Percentiles rank a stretch among this genome's conserved stretches.
Evolutionary conservation across 192 early-diverging fungal genomes (phyloP).

Genomic region (Gaertneriomyces semiglobifer): DNA sequence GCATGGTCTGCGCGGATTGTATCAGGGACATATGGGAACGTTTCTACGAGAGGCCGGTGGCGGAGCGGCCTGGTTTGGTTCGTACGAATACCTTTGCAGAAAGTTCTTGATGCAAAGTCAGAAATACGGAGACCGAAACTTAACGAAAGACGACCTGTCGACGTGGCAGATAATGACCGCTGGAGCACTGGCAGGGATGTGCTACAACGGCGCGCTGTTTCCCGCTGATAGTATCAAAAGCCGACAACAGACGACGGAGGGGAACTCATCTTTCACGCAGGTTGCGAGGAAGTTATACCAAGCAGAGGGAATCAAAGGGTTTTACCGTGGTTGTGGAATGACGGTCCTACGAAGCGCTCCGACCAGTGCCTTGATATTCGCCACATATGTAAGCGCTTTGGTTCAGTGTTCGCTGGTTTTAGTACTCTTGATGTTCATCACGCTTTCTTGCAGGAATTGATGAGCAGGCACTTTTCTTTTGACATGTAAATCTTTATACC

Average conservation of each 20-base stretch:
- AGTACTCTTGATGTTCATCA: background rate
- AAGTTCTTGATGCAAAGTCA: slow-evolving; percentile 43
- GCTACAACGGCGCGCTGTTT: slow-evolving; percentile 81
- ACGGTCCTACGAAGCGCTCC: slow-evolving; percentile 85
- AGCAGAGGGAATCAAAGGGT: slow-evolving; percentile 72
- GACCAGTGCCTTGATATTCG: slow-evolving; percentile 92
- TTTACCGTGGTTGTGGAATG: slow-evolving; percentile 94
- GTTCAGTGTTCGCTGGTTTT: background rate
- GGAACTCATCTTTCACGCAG: slow-evolving; percentile 48
- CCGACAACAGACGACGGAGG: slow-evolving; percentile 76
- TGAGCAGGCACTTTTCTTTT: slow-evolving; percentile 16
- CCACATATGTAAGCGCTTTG: slow-evolving; percentile 81
- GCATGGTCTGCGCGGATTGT: slow-evolving; percentile 67
- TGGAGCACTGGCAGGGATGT: slow-evolving; percentile 88
- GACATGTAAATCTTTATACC: too few relatives aligned
- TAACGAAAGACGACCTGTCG: slow-evolving; percentile 66
- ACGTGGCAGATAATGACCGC: slow-evolving; percentile 74
- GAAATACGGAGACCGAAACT: background rate
- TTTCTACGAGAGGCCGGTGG: slow-evolving; percentile 85
- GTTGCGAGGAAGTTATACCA: slow-evolving; percentile 69
- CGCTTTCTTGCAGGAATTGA: slow-evolving; percentile 19
- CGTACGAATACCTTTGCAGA: slow-evolving; percentile 76
- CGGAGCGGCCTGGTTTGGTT: slow-evolving; percentile 95
- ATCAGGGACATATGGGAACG: slow-evolving; percentile 77
- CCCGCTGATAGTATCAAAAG: slow-evolving; percentile 94